Base-by-base conservation (phyloP, 1,139 yeast species). In the Blastobotrys aristatus region DNA sequence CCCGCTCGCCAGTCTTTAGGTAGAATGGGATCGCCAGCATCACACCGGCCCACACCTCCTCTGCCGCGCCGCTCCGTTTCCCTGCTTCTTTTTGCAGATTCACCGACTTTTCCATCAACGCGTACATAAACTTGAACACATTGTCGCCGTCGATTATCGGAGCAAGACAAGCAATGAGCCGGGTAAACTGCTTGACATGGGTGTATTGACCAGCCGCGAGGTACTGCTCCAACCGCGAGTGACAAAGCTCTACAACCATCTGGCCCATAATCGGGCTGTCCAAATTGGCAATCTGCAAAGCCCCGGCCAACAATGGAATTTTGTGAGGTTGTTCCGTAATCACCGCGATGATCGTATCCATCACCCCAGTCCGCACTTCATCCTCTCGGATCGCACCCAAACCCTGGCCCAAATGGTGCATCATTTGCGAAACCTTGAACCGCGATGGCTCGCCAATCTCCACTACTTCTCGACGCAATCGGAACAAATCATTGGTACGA, bases 251-350 rank as follows among this genome's bases (percentile, higher is more conserved):
- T 34, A 86, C 68, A 21, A 85, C 78, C 47, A 78, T 76, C 57
- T 79, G 79, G 40, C 95, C 94, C 41, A 86, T 81, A 36, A 78
- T 73, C 44, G 78, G 76, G 63, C 82, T 82, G 54, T 76, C 76
- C 14, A 84, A 73, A 65, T 84, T 83, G 49, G 88, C 81, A 31
- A 83, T 72, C 57, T 83, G 74, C 10, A 90, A 69, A 55, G 88
- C 73, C n/a, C 83, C 80, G 29, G 88, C 76, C 51, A 90, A 68
- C 21, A 84, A 77, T 22, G 82, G 79, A 51, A 84, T 77, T 63
- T 90, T 92, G 57, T 90, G 96, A 0, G 97, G 97, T 65, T 90
- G 97, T 65, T 92, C 98, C 36, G 77, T 67, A 8, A 85, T 73
- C 38, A 86, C 77, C 1, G 95, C 88, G 51, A 75, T 74, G 29